phyloP scores from a whole-genome alignment of 345 rosid genomes.

The Abelmoschus esculentus region DNA sequence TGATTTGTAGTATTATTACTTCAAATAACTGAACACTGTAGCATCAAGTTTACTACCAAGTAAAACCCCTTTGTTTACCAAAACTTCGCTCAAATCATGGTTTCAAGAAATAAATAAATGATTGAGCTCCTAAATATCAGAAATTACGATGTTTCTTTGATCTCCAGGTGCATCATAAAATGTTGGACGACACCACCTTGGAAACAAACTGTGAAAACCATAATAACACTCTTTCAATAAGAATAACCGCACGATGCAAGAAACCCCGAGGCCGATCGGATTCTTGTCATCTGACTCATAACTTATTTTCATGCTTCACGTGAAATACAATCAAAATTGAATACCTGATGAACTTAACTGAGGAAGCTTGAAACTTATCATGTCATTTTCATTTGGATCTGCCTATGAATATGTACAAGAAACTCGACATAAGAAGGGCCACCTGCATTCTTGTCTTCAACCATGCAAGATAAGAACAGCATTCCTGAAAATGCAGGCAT shows the following conservation, averaged over 20 bases:
- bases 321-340: not conserved
- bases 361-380: slow-evolving; percentile 20
- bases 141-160: not conserved
- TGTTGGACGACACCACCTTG: not conserved
- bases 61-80: not conserved
- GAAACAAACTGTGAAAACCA: not conserved
- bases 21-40: not conserved
- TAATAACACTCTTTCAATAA: not conserved
- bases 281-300: not conserved
- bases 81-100: not conserved
- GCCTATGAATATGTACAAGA: slow-evolving; percentile 78
- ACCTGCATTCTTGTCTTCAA: slow-evolving; percentile 71
- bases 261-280: slow-evolving; percentile 6
- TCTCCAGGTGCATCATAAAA: not conserved
- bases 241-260: slow-evolving; percentile 4
- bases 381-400: slow-evolving; percentile 83
- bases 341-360: slow-evolving; percentile 13
- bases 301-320: not conserved
- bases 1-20: not conserved
- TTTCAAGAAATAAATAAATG: not conserved
- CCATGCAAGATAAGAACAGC: slow-evolving; percentile 63
- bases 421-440: slow-evolving; percentile 85
- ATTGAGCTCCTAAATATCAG: not conserved
- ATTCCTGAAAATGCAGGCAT: slow-evolving; percentile 42
- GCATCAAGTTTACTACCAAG: not conserved